A percentile compares a stretch with the other conserved stretches of the same genome.
Evolutionary conservation across 2,329 filamentous ascomycete genomes (phyloP).

Genomic region (Bipolaris zeicola): DNA sequence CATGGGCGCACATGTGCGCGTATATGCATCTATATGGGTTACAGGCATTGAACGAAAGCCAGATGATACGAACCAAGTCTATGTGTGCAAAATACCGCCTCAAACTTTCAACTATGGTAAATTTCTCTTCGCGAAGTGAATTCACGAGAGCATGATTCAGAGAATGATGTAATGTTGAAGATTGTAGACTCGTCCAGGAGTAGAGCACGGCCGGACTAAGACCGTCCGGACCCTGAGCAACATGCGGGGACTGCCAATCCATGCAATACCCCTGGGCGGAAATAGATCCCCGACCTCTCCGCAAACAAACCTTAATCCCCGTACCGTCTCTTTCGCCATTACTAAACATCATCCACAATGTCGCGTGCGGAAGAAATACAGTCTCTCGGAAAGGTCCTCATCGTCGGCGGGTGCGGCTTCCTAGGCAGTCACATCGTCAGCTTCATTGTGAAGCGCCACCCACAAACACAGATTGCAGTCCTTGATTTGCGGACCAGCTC

Average conservation of each 20-base stretch:
- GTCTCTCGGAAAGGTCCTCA: constrained; percentile 54
- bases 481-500: constrained; percentile 54
- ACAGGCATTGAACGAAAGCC: not conserved
- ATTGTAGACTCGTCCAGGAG: not conserved
- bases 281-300: constrained; percentile 25
- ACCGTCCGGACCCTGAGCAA: constrained; percentile 16
- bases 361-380: constrained; percentile 24
- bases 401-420: constrained; percentile 59
- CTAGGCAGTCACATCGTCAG: constrained; percentile 58
- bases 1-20: not conserved
- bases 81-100: not conserved
- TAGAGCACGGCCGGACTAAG: not conserved
- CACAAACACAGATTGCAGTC: constrained; percentile 53
- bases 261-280: constrained; percentile 16
- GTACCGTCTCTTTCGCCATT: constrained; percentile 16
- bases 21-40: not conserved
- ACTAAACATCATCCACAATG: constrained; percentile 20
- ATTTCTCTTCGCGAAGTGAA: not conserved
- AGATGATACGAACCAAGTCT: not conserved
- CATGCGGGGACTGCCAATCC: constrained; percentile 16
- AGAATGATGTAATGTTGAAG: not conserved
- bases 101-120: not conserved
- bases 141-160: not conserved
- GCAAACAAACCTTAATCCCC: constrained; percentile 18
- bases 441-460: constrained; percentile 50